phyloP scores from a whole-genome alignment of 2,329 filamentous ascomycete species.

The Penicillium hesseltinei region DNA sequence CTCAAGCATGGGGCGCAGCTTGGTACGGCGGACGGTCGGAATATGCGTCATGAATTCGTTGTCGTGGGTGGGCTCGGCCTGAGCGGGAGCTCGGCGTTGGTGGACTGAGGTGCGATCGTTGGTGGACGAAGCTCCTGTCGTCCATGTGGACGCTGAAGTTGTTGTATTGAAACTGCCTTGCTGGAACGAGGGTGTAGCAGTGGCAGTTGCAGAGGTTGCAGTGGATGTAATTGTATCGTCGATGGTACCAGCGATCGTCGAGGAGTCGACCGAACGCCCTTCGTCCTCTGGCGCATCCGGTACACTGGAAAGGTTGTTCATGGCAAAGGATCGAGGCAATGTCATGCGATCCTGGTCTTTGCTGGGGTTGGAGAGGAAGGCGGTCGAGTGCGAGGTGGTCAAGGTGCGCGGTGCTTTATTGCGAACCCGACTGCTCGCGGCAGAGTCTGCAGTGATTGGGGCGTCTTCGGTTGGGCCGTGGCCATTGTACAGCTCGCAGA shows the following conservation, averaged over 20 bases:
- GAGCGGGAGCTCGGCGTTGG: slow-evolving; percentile 27
- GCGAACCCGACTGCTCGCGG: slow-evolving; percentile 24
- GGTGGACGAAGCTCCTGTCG: slow-evolving; percentile 19
- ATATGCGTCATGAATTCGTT: slow-evolving; percentile 57
- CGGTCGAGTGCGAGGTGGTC: slow-evolving; percentile 36
- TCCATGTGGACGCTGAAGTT: slow-evolving; percentile 2
- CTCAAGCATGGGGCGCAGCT: slow-evolving; percentile 66
- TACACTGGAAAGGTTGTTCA: slow-evolving; percentile 37
- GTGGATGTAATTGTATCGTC: slow-evolving; percentile 40
- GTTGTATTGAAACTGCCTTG: neutral
- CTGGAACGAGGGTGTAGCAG: slow-evolving; percentile 15
- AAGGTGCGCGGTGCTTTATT: slow-evolving; percentile 35
- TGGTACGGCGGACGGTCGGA: slow-evolving; percentile 63
- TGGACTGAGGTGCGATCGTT: slow-evolving; percentile 21
- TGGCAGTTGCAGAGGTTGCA: slow-evolving; percentile 17
- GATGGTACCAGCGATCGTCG: slow-evolving; percentile 42
- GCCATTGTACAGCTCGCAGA: slow-evolving; percentile 68
- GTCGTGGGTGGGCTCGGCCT: slow-evolving; percentile 35
- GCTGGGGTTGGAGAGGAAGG: slow-evolving; percentile 30
- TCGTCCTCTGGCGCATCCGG: slow-evolving; percentile 27
- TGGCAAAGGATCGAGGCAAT: slow-evolving; percentile 41
- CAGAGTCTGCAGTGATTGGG: slow-evolving; percentile 54
- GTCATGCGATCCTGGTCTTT: slow-evolving; percentile 36
- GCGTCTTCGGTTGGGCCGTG: slow-evolving; percentile 64
- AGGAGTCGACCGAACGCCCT: slow-evolving; percentile 33